A percentile compares a stretch with the other conserved stretches of the same genome.
phyloP scores from a whole-genome alignment of 768 basidiomycete species.

The Lanmaoa pseudosensibilis region DNA sequence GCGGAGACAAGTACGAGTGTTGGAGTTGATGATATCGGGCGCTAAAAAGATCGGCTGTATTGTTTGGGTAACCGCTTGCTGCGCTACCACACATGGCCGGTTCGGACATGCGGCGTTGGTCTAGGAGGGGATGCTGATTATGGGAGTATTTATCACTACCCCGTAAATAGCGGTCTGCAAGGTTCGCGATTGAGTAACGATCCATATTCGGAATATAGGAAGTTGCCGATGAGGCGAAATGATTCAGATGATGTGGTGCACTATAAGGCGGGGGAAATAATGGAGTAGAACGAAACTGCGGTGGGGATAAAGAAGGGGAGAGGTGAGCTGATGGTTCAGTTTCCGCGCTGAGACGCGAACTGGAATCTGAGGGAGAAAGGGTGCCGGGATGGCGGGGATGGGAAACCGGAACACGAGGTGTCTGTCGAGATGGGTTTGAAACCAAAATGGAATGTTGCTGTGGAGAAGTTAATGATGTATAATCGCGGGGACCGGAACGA shows the following conservation, averaged over 20 bases:
- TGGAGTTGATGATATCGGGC: constrained; percentile 44
- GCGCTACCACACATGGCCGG: constrained; percentile 50
- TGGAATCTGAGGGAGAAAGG: constrained; percentile 6
- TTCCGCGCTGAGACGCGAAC: neutral
- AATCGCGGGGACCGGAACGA: constrained; percentile 35
- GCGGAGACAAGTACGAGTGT: constrained; percentile 36
- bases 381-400: constrained; percentile 17
- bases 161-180: constrained; percentile 44
- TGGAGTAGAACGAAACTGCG: constrained; percentile 39
- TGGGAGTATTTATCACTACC: constrained; percentile 36
- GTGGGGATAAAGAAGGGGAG: constrained; percentile 47
- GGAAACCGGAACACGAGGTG: constrained; percentile 21
- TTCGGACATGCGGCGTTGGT: constrained; percentile 71
- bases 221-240: constrained; percentile 44
- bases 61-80: constrained; percentile 38
- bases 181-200: constrained; percentile 38
- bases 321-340: constrained; percentile 13
- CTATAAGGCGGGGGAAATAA: constrained; percentile 42
- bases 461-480: constrained; percentile 21
- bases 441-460: constrained; percentile 13
- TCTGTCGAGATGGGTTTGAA: constrained; percentile 15
- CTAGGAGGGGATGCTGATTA: constrained; percentile 41
- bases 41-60: constrained; percentile 32
- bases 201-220: constrained; percentile 43
- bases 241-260: constrained; percentile 45